A percentile compares a stretch with the other conserved stretches of the same genome.
phyloP scores from a whole-genome alignment of 2,329 filamentous ascomycete genomes.

The Xylariaceae sp. region DNA sequence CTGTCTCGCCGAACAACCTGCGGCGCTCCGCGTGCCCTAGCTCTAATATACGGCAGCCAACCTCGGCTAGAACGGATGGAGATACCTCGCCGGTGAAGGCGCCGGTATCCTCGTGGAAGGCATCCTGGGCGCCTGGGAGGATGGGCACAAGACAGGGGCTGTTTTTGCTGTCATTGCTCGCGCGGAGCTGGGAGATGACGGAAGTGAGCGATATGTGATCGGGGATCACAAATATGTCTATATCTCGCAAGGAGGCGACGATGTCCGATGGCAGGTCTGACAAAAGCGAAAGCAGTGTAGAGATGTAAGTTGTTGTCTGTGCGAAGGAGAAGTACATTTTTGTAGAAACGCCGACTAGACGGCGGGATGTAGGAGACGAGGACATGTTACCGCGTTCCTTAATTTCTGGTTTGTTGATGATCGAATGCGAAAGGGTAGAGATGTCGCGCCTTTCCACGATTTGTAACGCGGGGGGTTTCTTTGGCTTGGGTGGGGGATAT shows the following conservation, averaged over 20 bases:
- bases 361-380: conserved; percentile 37
- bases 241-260: conserved; percentile 22
- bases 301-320: conserved; percentile 55
- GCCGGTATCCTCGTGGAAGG: conserved; percentile 64
- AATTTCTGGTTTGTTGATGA: not conserved
- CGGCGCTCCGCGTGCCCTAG: conserved; percentile 78
- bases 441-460: not conserved
- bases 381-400: conserved; percentile 8
- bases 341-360: conserved; percentile 67
- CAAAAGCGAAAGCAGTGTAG: conserved; percentile 45
- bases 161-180: conserved; percentile 43
- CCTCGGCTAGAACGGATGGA: conserved; percentile 59
- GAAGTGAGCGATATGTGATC: conserved; percentile 67
- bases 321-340: conserved; percentile 77
- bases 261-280: conserved; percentile 37
- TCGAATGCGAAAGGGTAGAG: not conserved
- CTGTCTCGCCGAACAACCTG: conserved; percentile 69
- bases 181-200: conserved; percentile 45
- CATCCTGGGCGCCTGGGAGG: conserved; percentile 71
- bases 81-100: conserved; percentile 77
- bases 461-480: too few species aligned
- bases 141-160: conserved; percentile 46
- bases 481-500: not conserved
- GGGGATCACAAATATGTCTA: conserved; percentile 65
- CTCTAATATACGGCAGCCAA: conserved; percentile 70